Base-by-base conservation (phyloP, 352 stramenopile species). In the Globisporangium lucens region DNA sequence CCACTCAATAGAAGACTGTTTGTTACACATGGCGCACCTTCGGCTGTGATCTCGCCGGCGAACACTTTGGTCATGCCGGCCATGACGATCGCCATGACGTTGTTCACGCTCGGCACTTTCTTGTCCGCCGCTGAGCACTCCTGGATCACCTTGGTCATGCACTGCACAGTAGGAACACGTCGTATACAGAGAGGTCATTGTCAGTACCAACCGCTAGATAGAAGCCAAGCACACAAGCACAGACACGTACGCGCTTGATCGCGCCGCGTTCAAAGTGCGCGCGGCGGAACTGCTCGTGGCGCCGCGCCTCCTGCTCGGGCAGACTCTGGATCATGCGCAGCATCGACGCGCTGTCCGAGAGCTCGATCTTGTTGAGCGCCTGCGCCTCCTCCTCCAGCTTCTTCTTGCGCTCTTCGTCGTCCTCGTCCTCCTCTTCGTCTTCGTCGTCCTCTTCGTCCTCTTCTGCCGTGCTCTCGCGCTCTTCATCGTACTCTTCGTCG, bases 71-170 rank as follows among this genome's bases (percentile, higher is more conserved):
- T 87, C 79, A 95, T 91, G n/a, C 87, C 87, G 8, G 82, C 85
- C 85, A 95, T 94, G 69, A 93, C 84, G 56, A 95, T 95, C 22
- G 83, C 75, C 87, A 95, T 95, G 61, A 95, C 84, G 64, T 94
- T 89, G 59, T 83, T 93, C 46, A 94, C 85, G 30, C 68, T 80
- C 30, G 85, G 80, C 38, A 68, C 68, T 35, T 65, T 84, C 65
- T 78, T 85, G 67, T 94, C 85, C 20, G 75, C 66, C 4, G 70
- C 56, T 4, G 78, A 79, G 65, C 77, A 89, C 67, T 90, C 82
- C 46, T 89, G 82, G 58, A 94, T 91, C 38, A 85, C 82, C 69
- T 87, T 79, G 2, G 82, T 77, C 82, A 95, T 94, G 61, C 84
- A 90, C 84, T 92, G 30, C 43, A 41, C 29, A 57, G 4, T 53